phyloP scores from a whole-genome alignment of 148 eudicot genomes.

The Amaranthus hypochondriacus region DNA sequence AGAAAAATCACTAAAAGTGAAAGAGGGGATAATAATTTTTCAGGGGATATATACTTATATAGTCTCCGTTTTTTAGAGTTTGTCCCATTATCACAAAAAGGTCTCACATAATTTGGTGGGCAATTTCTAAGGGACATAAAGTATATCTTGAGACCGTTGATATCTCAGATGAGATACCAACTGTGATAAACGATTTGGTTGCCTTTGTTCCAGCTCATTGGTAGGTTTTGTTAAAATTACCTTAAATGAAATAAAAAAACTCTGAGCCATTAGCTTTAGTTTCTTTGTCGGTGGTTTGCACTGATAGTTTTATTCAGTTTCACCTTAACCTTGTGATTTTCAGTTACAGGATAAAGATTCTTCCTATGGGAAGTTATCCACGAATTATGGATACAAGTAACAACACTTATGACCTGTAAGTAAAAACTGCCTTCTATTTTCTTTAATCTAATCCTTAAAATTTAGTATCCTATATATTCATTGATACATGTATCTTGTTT shows the following conservation, averaged over 20 bases:
- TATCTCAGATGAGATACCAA: not conserved
- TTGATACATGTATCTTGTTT: slow-evolving; percentile 3
- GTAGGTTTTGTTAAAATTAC: not conserved
- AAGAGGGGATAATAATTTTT: not conserved
- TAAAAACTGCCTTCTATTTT: slow-evolving; percentile 1
- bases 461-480: not conserved
- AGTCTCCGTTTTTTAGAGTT: no score
- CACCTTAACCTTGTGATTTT: slow-evolving; percentile 20
- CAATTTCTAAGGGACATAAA: no score
- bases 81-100: no score
- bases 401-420: slow-evolving; percentile 94
- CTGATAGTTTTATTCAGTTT: not conserved
- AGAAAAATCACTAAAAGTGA: not conserved
- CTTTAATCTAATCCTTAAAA: not conserved
- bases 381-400: slow-evolving; percentile 85
- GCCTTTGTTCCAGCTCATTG: not conserved
- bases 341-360: slow-evolving; percentile 88
- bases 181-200: not conserved
- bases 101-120: no score
- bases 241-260: not conserved
- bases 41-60: not conserved
- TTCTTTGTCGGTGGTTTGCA: slow-evolving; percentile 15
- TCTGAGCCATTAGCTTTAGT: not conserved
- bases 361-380: slow-evolving; percentile 97
- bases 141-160: not conserved